Evolutionary conservation across 2,329 filamentous ascomycete species (phyloP).

Genomic region (Aspergillus phoenicis): DNA sequence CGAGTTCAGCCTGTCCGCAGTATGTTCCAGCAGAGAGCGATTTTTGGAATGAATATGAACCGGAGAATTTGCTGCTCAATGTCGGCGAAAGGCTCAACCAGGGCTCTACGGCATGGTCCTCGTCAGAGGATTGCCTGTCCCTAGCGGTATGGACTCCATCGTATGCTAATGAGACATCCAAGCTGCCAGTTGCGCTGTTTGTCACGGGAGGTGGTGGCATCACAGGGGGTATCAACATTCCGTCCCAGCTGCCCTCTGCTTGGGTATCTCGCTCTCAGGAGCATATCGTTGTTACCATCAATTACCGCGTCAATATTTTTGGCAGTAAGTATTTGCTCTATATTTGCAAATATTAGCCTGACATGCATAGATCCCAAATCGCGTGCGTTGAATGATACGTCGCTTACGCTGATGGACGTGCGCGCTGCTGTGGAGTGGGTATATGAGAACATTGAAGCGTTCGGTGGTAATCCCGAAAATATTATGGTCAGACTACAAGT

Average conservation of each 20-base stretch:
- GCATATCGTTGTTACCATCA: constrained; percentile 46
- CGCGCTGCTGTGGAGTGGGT: constrained; percentile 35
- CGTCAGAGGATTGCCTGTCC: constrained; percentile 48
- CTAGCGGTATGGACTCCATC: constrained; percentile 48
- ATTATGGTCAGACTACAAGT: not conserved
- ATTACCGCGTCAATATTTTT: constrained; percentile 34
- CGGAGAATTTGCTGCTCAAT: constrained; percentile 7
- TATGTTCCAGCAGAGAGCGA: constrained; percentile 22
- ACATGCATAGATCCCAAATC: constrained; percentile 18
- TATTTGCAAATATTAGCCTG: not conserved
- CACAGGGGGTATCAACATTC: constrained; percentile 40
- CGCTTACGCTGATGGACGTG: constrained; percentile 18
- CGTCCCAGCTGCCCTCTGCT: constrained; percentile 24
- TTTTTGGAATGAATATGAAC: constrained; percentile 6
- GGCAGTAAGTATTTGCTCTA: constrained; percentile 7
- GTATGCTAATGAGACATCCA: constrained; percentile 18
- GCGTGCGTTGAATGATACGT: not conserved
- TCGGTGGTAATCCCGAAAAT: constrained; percentile 35
- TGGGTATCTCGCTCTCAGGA: constrained; percentile 46
- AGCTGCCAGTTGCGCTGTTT: constrained; percentile 28
- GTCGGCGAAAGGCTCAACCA: constrained; percentile 19
- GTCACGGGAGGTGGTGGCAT: constrained; percentile 27
- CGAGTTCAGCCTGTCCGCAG: constrained; percentile 24
- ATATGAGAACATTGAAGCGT: constrained; percentile 37
- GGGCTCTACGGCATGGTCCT: constrained; percentile 22